Base-by-base conservation (phyloP, 1,284 basidiomycete genomes). In the Microbotryomycetes sp. region DNA sequence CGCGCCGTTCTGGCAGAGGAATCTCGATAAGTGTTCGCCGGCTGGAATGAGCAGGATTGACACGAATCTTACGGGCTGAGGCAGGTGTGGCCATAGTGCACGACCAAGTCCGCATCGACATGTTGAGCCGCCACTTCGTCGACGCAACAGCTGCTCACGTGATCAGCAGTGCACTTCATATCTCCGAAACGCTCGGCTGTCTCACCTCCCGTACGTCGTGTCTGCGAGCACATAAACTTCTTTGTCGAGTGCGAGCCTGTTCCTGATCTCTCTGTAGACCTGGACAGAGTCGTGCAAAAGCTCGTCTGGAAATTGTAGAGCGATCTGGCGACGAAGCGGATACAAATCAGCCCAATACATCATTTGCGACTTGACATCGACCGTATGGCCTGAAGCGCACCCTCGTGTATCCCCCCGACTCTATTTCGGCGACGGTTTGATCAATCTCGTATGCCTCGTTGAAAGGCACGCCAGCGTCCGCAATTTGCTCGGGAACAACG, bases 1-100 rank as follows among this genome's bases (percentile, higher is more conserved):
- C 88, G 82, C 7, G 86, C 87, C 5, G 87, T 87, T 67, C 87
- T 89, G n/a, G 61, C 13, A 52, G 45, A 15, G 26, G 1, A 28
- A 9, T 29, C 16, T 27, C 11, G 16, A 50, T n/a, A n/a, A n/a
- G n/a, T n/a, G 41, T 47, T 29, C 35, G 11, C 35, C 18, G 9
- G 35, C 35, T 41, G 35, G 18, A 9, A 41, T 41, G 35, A 41
- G 11, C n/a, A n/a, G 24, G 28, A 26, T 47, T 16, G 23, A 47
- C 16, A 35, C 16, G 18, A 54, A 47, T 78, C 87, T 63, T 66
- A 89, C 88, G 84, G 82, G 74, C 86, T 92, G 78, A 98, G 82
- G 76, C 96, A 99, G 0, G 94, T 92, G 77, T 97, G 90, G 1
- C 96, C 94, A 72, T 96, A 97, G 74, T 98, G 94, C 5, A 99